These are phyloP conservation scores for Cenchrus americanus DNA, from an alignment of 176 grass and related monocot genomes.

Conservation along the genomic window DNA sequence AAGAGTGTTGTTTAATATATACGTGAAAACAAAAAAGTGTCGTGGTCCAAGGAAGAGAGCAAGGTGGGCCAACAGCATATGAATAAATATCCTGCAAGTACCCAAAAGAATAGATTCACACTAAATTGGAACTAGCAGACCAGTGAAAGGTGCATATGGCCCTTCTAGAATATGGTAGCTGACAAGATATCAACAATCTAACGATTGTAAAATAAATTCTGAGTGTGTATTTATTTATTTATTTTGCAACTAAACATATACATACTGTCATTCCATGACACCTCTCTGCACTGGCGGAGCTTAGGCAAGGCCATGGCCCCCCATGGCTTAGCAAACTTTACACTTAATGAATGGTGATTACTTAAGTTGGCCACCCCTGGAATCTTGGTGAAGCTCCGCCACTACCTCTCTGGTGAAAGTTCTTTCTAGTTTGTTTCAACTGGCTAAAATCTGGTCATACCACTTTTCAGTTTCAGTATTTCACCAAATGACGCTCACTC, in stretches of 20 bases:
- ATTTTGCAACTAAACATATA: background rate
- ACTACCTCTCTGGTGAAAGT: background rate
- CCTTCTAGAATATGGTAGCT: background rate
- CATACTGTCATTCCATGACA: background rate
- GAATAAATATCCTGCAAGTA: constrained; percentile 14
- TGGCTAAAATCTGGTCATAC: background rate
- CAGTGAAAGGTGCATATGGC: constrained; percentile 1
- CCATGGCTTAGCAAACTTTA: no score
- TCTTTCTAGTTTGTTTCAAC: background rate
- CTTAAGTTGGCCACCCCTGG: no score
- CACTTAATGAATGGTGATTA: no score
- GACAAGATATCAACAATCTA: background rate
- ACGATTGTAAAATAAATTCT: background rate
- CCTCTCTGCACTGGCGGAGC: background rate
- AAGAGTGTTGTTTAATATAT: constrained; percentile 1
- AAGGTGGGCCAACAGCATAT: background rate
- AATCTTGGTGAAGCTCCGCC: no score
- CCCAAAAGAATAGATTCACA: background rate
- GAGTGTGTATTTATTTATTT: background rate
- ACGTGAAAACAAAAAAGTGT: constrained; percentile 20
- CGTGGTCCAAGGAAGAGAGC: constrained; percentile 1
- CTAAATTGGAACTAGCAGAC: background rate
- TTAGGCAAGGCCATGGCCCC: no score
- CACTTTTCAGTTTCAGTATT: background rate
- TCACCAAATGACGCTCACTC: background rate